Percentiles rank a stretch among this genome's conserved stretches.
phyloP scores from a whole-genome alignment of 768 basidiomycete genomes.

The Termitomyces sp. region DNA sequence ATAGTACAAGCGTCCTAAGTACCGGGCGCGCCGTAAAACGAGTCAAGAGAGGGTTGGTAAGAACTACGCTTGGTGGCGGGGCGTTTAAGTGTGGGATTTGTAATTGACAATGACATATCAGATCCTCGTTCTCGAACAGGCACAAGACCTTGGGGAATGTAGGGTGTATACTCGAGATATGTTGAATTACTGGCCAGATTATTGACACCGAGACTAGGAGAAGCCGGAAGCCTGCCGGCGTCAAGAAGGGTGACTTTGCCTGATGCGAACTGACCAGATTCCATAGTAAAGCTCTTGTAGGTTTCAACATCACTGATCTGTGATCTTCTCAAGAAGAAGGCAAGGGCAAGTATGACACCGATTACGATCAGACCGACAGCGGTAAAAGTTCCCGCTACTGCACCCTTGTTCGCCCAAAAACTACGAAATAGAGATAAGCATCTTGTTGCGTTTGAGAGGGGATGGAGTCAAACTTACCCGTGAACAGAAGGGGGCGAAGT shows the following conservation, averaged over 20 bases:
- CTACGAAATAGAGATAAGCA: conserved; percentile 13
- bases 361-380: conserved; percentile 23
- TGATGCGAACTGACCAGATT: conserved; percentile 7
- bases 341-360: conserved; percentile 18
- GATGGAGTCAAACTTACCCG: conserved; percentile 6
- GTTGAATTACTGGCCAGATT: conserved; percentile 9
- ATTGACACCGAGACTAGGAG: conserved; percentile 23
- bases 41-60: conserved; percentile 32
- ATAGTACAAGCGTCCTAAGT: background rate
- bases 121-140: conserved; percentile 10
- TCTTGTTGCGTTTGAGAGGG: background rate
- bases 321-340: conserved; percentile 21
- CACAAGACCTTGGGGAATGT: conserved; percentile 7
- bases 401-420: conserved; percentile 33
- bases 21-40: conserved; percentile 30
- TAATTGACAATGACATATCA: background rate
- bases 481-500: conserved; percentile 9
- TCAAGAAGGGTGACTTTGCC: conserved; percentile 3
- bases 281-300: conserved; percentile 18
- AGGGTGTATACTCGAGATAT: background rate
- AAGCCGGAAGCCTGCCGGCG: conserved; percentile 11
- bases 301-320: conserved; percentile 20
- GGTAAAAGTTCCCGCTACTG: conserved; percentile 30
- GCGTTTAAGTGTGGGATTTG: conserved; percentile 1
- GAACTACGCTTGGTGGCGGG: conserved; percentile 16